These are phyloP conservation scores for Cicer pinnatifidum DNA, from an alignment of 306 rosid species.

Conservation along the genomic window DNA sequence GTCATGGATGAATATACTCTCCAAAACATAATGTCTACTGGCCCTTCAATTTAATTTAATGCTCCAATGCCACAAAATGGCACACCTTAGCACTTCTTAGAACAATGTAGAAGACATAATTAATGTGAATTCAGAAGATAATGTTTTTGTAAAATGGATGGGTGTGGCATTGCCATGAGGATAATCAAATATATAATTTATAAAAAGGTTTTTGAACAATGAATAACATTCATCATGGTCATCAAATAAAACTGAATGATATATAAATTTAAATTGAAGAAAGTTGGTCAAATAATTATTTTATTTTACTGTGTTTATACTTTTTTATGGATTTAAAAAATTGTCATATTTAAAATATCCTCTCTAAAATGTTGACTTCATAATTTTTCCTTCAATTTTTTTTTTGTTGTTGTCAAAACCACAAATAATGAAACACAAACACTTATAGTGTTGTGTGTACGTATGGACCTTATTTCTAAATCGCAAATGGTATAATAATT, in stretches of 20 bases:
- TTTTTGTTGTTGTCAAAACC: not conserved
- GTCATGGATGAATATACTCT: conserved; percentile 42
- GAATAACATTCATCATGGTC: conserved; percentile 26
- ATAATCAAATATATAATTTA: conserved; percentile 39
- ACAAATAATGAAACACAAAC: not conserved
- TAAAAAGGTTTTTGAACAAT: conserved; percentile 30
- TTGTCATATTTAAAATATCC: not conserved
- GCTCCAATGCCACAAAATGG: conserved; percentile 40
- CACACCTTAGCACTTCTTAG: conserved; percentile 48
- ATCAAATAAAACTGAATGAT: conserved; percentile 40
- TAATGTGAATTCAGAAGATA: conserved; percentile 50
- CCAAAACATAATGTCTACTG: conserved; percentile 54
- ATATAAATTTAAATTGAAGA: not conserved
- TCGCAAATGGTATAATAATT: not conserved
- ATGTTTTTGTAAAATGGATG: conserved; percentile 44
- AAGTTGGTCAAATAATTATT: conserved; percentile 30
- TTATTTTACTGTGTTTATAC: not conserved
- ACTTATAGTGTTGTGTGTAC: not conserved
- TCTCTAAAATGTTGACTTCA: conserved; percentile 23
- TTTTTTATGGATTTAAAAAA: not conserved
- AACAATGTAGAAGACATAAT: conserved; percentile 56
- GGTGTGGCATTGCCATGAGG: conserved; percentile 39
- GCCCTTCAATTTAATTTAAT: conserved; percentile 36
- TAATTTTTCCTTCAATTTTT: not conserved
- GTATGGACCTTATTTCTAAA: conserved; percentile 35